Conservation (phyloP, 1,284 basidiomycete species). For the Meira miltonrushii region DNA sequence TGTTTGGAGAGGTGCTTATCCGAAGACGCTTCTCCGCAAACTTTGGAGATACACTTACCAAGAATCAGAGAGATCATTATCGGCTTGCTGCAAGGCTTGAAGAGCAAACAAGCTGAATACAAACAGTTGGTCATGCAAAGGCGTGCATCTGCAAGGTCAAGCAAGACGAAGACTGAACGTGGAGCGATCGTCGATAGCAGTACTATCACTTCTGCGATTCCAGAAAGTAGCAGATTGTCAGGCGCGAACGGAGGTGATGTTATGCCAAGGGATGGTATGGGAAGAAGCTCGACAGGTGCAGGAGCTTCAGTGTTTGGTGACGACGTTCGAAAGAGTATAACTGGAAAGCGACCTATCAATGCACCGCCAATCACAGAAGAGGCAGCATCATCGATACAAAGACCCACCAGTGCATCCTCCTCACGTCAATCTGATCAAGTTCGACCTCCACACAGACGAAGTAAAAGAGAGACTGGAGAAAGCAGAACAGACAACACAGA, state of each 20-base stretch:
- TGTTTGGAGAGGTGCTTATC: constrained; percentile 85
- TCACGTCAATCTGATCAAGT: not conserved
- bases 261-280: too few relatives aligned
- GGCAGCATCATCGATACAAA: too few relatives aligned
- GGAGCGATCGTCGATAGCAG: not conserved
- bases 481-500: not conserved
- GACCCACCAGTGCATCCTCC: too few relatives aligned
- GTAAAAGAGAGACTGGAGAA: constrained; percentile 4
- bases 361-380: not conserved
- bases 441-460: not conserved
- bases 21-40: constrained; percentile 78
- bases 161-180: constrained; percentile 18
- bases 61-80: constrained; percentile 90
- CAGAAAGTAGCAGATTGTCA: too few relatives aligned
- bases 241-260: too few relatives aligned
- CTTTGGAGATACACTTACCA: constrained; percentile 83
- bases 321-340: too few relatives aligned
- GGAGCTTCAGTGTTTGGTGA: too few relatives aligned
- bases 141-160: constrained; percentile 16
- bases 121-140: constrained; percentile 40
- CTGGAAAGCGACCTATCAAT: not conserved
- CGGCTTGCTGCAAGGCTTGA: constrained; percentile 80
- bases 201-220: not conserved
- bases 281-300: too few relatives aligned
- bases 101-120: constrained; percentile 80